Percentiles rank a stretch among this genome's conserved stretches.
These are phyloP conservation scores for Friedmanniomyces endolithicus DNA, from an alignment of 495 filamentous ascomycete genomes.

Conservation along the genomic window DNA sequence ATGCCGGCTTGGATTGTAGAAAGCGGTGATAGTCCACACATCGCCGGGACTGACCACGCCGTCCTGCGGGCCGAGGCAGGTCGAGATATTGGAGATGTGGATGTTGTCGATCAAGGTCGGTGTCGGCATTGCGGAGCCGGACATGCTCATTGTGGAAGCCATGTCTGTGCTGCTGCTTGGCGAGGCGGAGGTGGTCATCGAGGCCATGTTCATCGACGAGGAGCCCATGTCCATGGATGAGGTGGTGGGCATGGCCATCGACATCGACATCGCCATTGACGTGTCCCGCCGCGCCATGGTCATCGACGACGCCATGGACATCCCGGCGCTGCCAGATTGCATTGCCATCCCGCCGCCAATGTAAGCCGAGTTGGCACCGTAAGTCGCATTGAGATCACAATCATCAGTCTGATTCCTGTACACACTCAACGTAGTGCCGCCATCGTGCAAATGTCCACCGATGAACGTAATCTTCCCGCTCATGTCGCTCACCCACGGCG, in stretches of 20 bases:
- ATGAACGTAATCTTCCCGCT: not conserved
- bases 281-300: not conserved
- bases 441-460: constrained; percentile 13
- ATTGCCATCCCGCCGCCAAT: constrained; percentile 3
- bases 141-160: too few relatives aligned
- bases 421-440: constrained; percentile 3
- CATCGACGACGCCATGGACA: not conserved
- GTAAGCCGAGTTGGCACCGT: not conserved
- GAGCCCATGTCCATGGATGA: not conserved
- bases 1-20: constrained; percentile 8
- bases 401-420: not conserved
- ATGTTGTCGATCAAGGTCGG: not conserved
- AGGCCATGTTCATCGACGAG: not conserved
- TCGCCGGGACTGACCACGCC: constrained; percentile 1
- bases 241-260: not conserved
- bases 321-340: not conserved
- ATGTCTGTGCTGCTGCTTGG: not conserved
- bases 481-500: not conserved
- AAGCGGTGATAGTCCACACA: not conserved
- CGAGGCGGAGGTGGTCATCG: not conserved
- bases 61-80: not conserved
- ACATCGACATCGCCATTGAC: not conserved
- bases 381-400: not conserved
- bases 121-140: not conserved
- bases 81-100: not conserved